Percentiles rank a stretch among this genome's conserved stretches.
Conservation (phyloP, 441 rosid species). For the Aquilaria agallochum region DNA sequence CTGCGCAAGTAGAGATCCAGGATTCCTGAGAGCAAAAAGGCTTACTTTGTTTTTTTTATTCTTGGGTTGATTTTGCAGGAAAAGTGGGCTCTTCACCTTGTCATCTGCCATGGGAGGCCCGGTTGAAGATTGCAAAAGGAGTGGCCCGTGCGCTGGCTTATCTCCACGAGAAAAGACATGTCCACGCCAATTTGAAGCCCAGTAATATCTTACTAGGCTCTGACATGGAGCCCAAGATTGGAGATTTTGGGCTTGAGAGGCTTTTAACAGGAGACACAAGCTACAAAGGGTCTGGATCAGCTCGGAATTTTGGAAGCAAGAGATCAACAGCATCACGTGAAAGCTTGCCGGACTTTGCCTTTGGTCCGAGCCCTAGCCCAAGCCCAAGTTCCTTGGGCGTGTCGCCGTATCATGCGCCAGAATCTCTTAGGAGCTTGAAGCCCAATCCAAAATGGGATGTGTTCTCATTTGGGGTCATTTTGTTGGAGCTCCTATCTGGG, state of each 20-base stretch:
- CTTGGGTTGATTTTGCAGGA: slow-evolving; percentile 30
- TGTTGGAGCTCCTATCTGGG: slow-evolving; percentile 72
- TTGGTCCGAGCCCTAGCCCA: slow-evolving; percentile 69
- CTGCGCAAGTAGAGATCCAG: slow-evolving; percentile 7
- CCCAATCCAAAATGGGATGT: slow-evolving; percentile 88
- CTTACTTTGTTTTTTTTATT: too few species aligned
- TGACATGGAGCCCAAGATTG: slow-evolving; percentile 73
- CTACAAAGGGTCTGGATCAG: slow-evolving; percentile 49
- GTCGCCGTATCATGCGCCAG: slow-evolving; percentile 71
- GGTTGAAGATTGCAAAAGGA: slow-evolving; percentile 75
- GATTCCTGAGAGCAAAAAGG: too few species aligned
- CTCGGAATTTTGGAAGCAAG: slow-evolving; percentile 73
- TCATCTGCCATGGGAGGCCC: slow-evolving; percentile 74
- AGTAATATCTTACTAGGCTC: slow-evolving; percentile 61
- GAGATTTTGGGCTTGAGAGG: slow-evolving; percentile 82
- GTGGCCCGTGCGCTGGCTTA: slow-evolving; percentile 74
- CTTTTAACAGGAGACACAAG: slow-evolving; percentile 60
- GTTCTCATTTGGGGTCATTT: slow-evolving; percentile 68
- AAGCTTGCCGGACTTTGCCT: slow-evolving; percentile 38
- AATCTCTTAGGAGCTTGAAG: slow-evolving; percentile 67
- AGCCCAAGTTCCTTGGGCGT: slow-evolving; percentile 64
- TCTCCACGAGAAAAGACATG: slow-evolving; percentile 86
- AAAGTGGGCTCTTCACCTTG: slow-evolving; percentile 69
- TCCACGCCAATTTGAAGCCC: slow-evolving; percentile 81
- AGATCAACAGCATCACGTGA: slow-evolving; percentile 68